Evolutionary conservation across 139 green algal genomes (phyloP), one percentile per base, ranked within the genome.

Genomic region (Chlamydomonas eustigma): DNA sequence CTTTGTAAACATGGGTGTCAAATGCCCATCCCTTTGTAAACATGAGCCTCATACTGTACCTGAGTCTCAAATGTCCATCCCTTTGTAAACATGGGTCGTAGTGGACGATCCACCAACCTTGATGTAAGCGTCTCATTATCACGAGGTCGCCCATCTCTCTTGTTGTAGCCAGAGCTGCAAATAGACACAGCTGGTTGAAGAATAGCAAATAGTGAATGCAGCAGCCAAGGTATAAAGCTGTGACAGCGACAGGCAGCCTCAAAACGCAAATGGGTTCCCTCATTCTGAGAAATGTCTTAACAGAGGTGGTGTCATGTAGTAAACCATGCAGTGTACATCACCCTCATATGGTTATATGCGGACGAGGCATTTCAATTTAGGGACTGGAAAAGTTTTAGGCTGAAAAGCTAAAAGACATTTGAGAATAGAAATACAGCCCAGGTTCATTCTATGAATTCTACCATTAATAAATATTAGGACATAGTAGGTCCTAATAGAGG

Each of bases 31-130:
- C 4, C 51, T 92, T 84, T 1, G 81, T 80, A 67, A 99, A 93
- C 89, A 98, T 93, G 51, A 96, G 96, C 50, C 96, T n/a, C n/a
- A n/a, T n/a, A n/a, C n/a, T n/a, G 44, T 18, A 58, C 44, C 85
- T 99, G 96, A 31, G 92, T 98, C 33, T 97, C 92, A 69, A 91
- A 87, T 5, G 81, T 78, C 91, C 94, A 99, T 5, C 94, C 94
- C 51, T 92, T 84, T 1, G 81, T 80, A 67, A 99, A 93, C 89
- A 98, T 93, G 51, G 96, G 96, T 50, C 96, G 83, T 8, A 99
- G 77, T 24, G 96, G 94, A 3, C 96, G 85, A 86, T 99, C 96
- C 4, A 98, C 89, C 12, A 99, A 85, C 0, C 96, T 81, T 0
- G 88, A 89, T 24, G 91, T 86, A 74, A 99, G 76, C 50, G 95